These are phyloP conservation scores for Komagataella populi DNA, from an alignment of 805 yeast genomes.

Conservation along the genomic window DNA sequence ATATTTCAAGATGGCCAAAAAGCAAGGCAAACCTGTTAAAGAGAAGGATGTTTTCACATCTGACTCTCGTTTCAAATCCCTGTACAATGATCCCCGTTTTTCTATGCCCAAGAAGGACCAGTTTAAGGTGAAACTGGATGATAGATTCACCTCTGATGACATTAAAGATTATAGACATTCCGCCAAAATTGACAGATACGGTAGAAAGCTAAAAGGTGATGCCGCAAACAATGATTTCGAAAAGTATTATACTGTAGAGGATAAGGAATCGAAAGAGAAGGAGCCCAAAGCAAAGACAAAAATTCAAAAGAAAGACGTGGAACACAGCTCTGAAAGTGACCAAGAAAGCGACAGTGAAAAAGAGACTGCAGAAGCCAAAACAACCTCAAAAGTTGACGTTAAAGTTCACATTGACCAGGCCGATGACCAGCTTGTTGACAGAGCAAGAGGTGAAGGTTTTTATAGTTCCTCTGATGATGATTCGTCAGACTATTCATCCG, in stretches of 20 bases:
- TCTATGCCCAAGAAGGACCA: constrained; percentile 57
- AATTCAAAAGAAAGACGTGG: constrained; percentile 3
- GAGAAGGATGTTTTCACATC: constrained; percentile 23
- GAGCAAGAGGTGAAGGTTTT: constrained; percentile 59
- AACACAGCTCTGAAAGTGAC: constrained; percentile 6
- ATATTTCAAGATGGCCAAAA: not conserved
- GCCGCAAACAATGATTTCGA: constrained; percentile 40
- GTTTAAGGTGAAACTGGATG: constrained; percentile 68
- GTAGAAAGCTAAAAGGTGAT: constrained; percentile 45
- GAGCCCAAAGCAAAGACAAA: constrained; percentile 4
- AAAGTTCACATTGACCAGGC: constrained; percentile 4
- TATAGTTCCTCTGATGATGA: constrained; percentile 24
- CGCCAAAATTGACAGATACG: constrained; percentile 74
- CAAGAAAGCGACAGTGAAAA: constrained; percentile 11
- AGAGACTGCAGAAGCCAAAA: constrained; percentile 15
- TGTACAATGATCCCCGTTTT: constrained; percentile 84
- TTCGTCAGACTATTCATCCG: constrained; percentile 32
- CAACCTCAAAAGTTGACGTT: not conserved
- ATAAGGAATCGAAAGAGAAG: constrained; percentile 5
- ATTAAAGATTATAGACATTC: constrained; percentile 45
- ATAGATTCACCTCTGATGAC: constrained; percentile 62
- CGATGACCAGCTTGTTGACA: constrained; percentile 21
- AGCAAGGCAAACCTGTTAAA: constrained; percentile 2
- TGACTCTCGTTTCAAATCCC: constrained; percentile 69
- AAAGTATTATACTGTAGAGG: constrained; percentile 39